Conservation (phyloP, 75 land plant genomes). For the Selaginella tamariscina region DNA sequence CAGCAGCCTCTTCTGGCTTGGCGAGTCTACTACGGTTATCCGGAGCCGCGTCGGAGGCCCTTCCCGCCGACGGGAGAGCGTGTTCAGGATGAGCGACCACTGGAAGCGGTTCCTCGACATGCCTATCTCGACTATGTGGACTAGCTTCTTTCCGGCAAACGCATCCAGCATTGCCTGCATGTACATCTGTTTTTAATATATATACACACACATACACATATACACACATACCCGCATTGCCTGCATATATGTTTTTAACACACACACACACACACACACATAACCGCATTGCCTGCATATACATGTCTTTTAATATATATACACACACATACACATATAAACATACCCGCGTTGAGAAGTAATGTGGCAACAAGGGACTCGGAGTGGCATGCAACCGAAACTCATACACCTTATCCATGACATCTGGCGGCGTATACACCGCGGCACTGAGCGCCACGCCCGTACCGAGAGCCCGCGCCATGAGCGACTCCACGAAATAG, state of each 20-base stretch:
- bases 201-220: too few species aligned
- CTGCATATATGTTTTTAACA: too few species aligned
- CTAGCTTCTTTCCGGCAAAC: neutral
- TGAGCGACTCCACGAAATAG: slow-evolving; percentile 10
- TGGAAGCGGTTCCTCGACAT: slow-evolving; percentile 4
- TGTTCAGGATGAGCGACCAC: neutral
- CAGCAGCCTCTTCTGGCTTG: neutral
- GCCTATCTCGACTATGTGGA: neutral
- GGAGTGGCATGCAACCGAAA: slow-evolving; percentile 7
- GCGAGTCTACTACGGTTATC: neutral
- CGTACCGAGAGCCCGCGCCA: neutral
- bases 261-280: too few species aligned
- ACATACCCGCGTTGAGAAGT: neutral
- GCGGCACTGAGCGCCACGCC: neutral
- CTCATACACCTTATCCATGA: neutral
- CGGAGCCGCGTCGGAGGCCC: neutral
- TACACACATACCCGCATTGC: too few species aligned
- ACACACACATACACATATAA: too few species aligned
- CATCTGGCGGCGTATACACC: neutral
- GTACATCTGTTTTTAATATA: too few species aligned
- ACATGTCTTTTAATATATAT: too few species aligned
- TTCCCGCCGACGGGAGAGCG: neutral
- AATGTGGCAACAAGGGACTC: slow-evolving; percentile 6
- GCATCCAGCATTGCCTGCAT: neutral
- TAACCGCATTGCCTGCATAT: too few species aligned